Conservation (phyloP, 2,329 filamentous ascomycete species). For the Neocucurbitaria cava region DNA sequence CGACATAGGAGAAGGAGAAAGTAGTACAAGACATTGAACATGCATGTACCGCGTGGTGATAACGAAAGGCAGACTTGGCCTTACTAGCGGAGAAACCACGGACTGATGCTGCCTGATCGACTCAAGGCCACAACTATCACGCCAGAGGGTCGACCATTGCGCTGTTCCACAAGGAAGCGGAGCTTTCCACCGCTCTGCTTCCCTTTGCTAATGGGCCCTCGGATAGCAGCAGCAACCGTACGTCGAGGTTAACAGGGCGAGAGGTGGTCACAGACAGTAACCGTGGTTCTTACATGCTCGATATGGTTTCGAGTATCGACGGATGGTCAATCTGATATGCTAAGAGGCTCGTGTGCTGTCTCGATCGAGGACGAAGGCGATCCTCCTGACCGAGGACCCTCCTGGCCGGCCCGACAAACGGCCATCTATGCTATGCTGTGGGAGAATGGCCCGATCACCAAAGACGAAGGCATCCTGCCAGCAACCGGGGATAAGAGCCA, state of each 20-base stretch:
- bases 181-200: conserved; percentile 24
- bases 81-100: conserved; percentile 22
- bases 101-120: conserved; percentile 27
- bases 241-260: conserved; percentile 11
- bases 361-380: conserved; percentile 19
- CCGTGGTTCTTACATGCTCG: conserved; percentile 19
- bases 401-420: conserved; percentile 30
- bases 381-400: conserved; percentile 33
- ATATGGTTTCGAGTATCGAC: conserved; percentile 15
- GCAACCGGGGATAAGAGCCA: conserved; percentile 33
- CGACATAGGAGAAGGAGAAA: conserved; percentile 34
- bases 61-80: conserved; percentile 28
- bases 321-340: conserved; percentile 15
- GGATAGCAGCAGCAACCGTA: conserved; percentile 15
- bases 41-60: conserved; percentile 29
- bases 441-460: conserved; percentile 24
- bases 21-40: conserved; percentile 41
- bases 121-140: conserved; percentile 32
- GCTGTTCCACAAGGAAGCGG: conserved; percentile 36
- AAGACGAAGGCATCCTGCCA: conserved; percentile 25
- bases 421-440: conserved; percentile 16
- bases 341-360: conserved; percentile 18
- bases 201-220: conserved; percentile 20
- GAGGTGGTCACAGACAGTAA: conserved; percentile 11
- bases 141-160: conserved; percentile 32